Evolutionary conservation across 2,329 filamentous ascomycete species (phyloP).

Genomic region (Aureobasidium sp.): DNA sequence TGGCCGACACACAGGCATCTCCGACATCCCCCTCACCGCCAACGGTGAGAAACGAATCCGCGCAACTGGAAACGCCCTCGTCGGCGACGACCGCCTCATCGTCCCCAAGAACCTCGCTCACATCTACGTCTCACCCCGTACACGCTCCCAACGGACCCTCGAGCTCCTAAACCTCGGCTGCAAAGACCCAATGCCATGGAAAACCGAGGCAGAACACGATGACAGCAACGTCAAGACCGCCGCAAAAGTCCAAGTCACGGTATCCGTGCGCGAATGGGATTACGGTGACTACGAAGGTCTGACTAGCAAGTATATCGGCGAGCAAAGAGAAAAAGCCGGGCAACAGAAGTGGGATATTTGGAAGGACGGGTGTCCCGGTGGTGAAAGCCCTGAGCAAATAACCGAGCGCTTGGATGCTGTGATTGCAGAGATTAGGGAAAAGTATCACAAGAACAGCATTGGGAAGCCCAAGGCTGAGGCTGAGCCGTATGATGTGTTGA

Average conservation of each 20-base stretch:
- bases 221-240: conserved; percentile 26
- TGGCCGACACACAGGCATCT: conserved; percentile 67
- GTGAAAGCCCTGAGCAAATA: conserved; percentile 62
- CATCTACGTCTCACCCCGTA: conserved; percentile 72
- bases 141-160: conserved; percentile 79
- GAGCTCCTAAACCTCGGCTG: conserved; percentile 73
- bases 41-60: conserved; percentile 54
- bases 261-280: conserved; percentile 50
- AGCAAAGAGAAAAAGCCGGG: conserved; percentile 37
- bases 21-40: conserved; percentile 76
- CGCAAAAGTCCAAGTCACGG: conserved; percentile 41
- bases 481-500: conserved; percentile 52
- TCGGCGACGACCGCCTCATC: conserved; percentile 76
- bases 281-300: conserved; percentile 56
- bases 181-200: conserved; percentile 62
- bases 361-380: conserved; percentile 76
- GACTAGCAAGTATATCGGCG: conserved; percentile 41
- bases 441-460: conserved; percentile 40
- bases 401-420: conserved; percentile 63
- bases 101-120: conserved; percentile 73
- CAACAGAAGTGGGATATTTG: conserved; percentile 72
- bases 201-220: conserved; percentile 15
- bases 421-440: conserved; percentile 62
- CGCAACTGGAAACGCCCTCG: conserved; percentile 68
- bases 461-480: conserved; percentile 37